Evolutionary conservation across 2,329 filamentous ascomycete genomes (phyloP).

Genomic region (Aureobasidium namibiae): DNA sequence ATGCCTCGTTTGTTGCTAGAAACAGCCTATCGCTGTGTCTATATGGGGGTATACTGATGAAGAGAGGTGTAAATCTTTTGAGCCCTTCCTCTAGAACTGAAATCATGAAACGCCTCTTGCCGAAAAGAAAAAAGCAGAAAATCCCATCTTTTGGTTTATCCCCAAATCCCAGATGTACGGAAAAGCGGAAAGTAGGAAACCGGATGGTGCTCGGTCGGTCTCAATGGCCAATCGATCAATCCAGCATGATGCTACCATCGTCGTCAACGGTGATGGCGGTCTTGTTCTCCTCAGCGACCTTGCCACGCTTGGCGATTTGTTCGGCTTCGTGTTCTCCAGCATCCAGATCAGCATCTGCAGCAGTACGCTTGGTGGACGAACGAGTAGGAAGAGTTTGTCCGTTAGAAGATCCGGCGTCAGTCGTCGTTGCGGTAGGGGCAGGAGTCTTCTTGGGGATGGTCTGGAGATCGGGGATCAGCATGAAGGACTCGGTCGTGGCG

Average conservation of each 20-base stretch:
- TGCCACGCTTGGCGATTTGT: constrained; percentile 31
- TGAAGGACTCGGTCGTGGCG: constrained; percentile 3
- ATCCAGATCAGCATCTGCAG: constrained; percentile 32
- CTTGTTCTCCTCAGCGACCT: constrained; percentile 27
- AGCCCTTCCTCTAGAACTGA: neutral
- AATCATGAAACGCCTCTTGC: neutral
- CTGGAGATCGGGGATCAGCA: constrained; percentile 12
- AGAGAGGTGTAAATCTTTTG: neutral
- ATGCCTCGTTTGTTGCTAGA: neutral
- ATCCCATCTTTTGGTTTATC: neutral
- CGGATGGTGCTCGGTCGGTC: neutral
- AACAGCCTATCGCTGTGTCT: neutral
- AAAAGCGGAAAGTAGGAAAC: neutral
- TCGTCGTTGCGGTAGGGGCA: constrained; percentile 6
- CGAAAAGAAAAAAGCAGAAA: neutral
- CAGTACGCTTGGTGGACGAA: constrained; percentile 34
- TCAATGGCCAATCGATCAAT: constrained; percentile 6
- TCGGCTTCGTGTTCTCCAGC: constrained; percentile 23
- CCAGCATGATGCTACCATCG: constrained; percentile 28
- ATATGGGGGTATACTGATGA: neutral
- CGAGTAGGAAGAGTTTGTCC: neutral
- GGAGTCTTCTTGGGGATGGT: constrained; percentile 15
- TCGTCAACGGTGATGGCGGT: constrained; percentile 28
- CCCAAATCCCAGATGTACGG: neutral
- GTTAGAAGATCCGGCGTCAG: neutral